Evolutionary conservation across 305 asterid species (phyloP).

Genomic region (Rubia balearica): DNA sequence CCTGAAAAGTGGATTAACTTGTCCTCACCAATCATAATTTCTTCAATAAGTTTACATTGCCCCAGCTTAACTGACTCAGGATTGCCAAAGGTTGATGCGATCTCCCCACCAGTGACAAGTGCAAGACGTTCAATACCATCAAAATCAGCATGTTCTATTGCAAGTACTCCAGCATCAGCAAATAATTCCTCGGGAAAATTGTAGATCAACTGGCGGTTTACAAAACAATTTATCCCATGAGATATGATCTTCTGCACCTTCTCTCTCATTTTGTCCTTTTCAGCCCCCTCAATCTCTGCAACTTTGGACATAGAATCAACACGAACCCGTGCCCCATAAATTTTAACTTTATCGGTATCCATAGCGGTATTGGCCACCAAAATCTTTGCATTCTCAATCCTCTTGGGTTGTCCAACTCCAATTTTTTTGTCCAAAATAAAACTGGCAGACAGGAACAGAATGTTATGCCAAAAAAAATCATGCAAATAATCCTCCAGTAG

Average conservation of each 20-base stretch:
- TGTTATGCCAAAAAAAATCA: background rate
- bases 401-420: slow-evolving; percentile 93
- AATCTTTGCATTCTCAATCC: slow-evolving; percentile 85
- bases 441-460: slow-evolving; percentile 28
- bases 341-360: slow-evolving; percentile 94
- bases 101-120: slow-evolving; percentile 95
- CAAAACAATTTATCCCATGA: slow-evolving; percentile 94
- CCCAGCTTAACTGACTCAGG: slow-evolving; percentile 93
- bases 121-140: slow-evolving; percentile 89
- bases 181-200: slow-evolving; percentile 92
- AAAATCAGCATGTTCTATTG: slow-evolving; percentile 95
- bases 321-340: slow-evolving; percentile 94
- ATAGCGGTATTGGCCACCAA: slow-evolving; percentile 90
- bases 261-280: slow-evolving; percentile 86
- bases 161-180: slow-evolving; percentile 89
- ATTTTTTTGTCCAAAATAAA: slow-evolving; percentile 92
- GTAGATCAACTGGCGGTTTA: slow-evolving; percentile 89
- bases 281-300: slow-evolving; percentile 92
- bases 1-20: slow-evolving; percentile 89
- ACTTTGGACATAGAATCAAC: slow-evolving; percentile 99
- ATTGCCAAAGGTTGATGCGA: slow-evolving; percentile 89
- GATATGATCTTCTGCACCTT: slow-evolving; percentile 82
- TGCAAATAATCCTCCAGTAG: too few species aligned
- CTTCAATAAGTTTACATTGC: slow-evolving; percentile 84
- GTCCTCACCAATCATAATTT: slow-evolving; percentile 96